Evolutionary conservation across 306 rosid species (phyloP).

Genomic region (Alnus rubra): DNA sequence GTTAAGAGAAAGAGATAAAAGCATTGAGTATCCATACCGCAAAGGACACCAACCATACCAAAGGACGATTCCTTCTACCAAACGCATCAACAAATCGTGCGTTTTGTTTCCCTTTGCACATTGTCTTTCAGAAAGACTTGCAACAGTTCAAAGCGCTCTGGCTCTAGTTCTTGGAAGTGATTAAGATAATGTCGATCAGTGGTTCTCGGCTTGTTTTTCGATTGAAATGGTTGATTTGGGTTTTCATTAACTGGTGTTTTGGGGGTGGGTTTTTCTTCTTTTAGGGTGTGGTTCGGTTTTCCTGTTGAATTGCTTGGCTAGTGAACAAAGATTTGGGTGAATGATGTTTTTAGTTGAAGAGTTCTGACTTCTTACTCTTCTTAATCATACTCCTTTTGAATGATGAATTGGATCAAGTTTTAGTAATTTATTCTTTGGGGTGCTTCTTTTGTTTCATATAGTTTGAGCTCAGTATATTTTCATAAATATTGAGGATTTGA

Average conservation of each 20-base stretch:
- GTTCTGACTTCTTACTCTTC: conserved; percentile 8
- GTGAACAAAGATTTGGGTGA: conserved; percentile 11
- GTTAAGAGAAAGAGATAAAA: too few relatives aligned
- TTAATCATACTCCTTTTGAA: background rate
- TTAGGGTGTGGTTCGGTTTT: conserved; percentile 29
- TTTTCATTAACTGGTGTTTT: conserved; percentile 24
- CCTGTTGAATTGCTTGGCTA: conserved; percentile 14
- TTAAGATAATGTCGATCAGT: background rate
- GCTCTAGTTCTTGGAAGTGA: too few relatives aligned
- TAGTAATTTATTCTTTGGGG: conserved; percentile 8
- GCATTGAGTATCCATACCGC: too few relatives aligned
- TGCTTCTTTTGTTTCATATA: background rate
- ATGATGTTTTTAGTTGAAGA: too few relatives aligned
- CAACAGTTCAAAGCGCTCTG: too few relatives aligned
- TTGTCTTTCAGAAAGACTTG: too few relatives aligned
- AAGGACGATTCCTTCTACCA: too few relatives aligned
- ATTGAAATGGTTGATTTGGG: conserved; percentile 42
- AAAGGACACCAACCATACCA: too few relatives aligned
- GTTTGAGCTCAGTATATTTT: conserved; percentile 28
- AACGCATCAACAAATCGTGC: too few relatives aligned
- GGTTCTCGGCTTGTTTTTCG: conserved; percentile 37
- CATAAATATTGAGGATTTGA: background rate
- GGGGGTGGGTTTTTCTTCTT: conserved; percentile 36
- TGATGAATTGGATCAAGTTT: conserved; percentile 7
- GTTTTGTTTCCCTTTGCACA: too few relatives aligned